These are phyloP conservation scores for Ophiostoma fasciatum DNA, from an alignment of 2,329 filamentous ascomycete genomes.

Conservation along the genomic window DNA sequence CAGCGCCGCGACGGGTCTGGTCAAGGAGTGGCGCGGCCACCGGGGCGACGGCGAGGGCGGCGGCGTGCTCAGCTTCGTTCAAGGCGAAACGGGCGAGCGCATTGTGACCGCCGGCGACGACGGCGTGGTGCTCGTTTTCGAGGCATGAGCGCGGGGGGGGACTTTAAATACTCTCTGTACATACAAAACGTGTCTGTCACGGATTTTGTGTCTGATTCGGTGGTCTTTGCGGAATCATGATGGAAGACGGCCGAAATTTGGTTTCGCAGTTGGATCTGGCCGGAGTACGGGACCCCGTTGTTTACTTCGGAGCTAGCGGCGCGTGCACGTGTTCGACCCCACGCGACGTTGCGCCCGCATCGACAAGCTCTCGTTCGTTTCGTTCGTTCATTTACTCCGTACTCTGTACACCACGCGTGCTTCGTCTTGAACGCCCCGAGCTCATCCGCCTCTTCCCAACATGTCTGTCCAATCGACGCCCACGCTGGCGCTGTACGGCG, in stretches of 20 bases:
- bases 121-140: slow-evolving; percentile 52
- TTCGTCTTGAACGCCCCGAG: too few relatives aligned
- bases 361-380: not conserved
- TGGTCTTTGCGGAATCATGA: too few relatives aligned
- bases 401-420: not conserved
- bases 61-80: slow-evolving; percentile 81
- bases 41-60: slow-evolving; percentile 71
- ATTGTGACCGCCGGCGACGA: slow-evolving; percentile 90
- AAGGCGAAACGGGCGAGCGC: slow-evolving; percentile 56
- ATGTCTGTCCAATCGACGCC: slow-evolving; percentile 1
- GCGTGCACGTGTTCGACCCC: too few relatives aligned
- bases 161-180: too few relatives aligned
- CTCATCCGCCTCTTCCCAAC: too few relatives aligned
- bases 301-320: too few relatives aligned
- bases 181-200: too few relatives aligned
- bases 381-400: not conserved
- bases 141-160: too few relatives aligned
- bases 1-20: slow-evolving; percentile 51
- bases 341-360: not conserved
- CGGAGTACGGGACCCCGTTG: too few relatives aligned
- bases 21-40: slow-evolving; percentile 86
- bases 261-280: too few relatives aligned
- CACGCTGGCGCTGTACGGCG: slow-evolving; percentile 25
- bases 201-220: too few relatives aligned
- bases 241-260: too few relatives aligned